Conservation (phyloP, 2,329 filamentous ascomycete species). For the Magnaporthales sp. region DNA sequence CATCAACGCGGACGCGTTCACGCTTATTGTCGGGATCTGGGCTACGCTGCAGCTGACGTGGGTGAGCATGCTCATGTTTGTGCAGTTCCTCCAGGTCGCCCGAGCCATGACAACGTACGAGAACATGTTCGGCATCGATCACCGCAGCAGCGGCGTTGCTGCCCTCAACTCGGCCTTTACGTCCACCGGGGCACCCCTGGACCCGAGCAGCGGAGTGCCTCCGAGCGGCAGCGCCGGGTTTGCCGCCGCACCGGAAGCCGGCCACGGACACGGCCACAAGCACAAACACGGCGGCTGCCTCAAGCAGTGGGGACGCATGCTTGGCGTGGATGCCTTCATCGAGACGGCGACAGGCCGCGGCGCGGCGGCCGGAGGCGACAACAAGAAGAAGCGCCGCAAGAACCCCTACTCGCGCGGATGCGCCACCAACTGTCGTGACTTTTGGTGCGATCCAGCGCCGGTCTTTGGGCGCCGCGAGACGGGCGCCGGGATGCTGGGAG, state of each 20-base stretch:
- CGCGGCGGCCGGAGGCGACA: constrained; percentile 49
- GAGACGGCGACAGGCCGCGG: constrained; percentile 82
- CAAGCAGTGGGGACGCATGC: constrained; percentile 70
- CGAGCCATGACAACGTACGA: constrained; percentile 94
- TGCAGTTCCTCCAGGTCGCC: constrained; percentile 87
- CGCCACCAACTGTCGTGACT: constrained; percentile 87
- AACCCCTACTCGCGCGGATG: constrained; percentile 85
- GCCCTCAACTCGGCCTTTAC: constrained; percentile 66
- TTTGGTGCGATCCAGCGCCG: constrained; percentile 86
- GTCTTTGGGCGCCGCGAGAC: constrained; percentile 67
- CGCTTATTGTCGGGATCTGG: constrained; percentile 73
- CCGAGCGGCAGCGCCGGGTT: constrained; percentile 44
- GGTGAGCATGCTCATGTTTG: constrained; percentile 94
- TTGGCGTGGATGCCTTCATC: constrained; percentile 90
- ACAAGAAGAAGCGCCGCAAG: constrained; percentile 45
- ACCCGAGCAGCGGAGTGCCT: constrained; percentile 46
- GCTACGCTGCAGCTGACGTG: constrained; percentile 77
- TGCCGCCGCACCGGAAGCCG: constrained; percentile 27
- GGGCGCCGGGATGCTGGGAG: constrained; percentile 68
- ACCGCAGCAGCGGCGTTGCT: constrained; percentile 39
- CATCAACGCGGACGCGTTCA: constrained; percentile 76
- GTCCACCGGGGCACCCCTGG: constrained; percentile 66
- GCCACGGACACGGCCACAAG: constrained; percentile 28
- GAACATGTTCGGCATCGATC: constrained; percentile 77
- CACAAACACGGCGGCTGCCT: constrained; percentile 57